Evolutionary conservation across 2,329 filamentous ascomycete species (phyloP), one percentile per base, ranked within the genome.

Genomic region (Cladophialophora exuberans): DNA sequence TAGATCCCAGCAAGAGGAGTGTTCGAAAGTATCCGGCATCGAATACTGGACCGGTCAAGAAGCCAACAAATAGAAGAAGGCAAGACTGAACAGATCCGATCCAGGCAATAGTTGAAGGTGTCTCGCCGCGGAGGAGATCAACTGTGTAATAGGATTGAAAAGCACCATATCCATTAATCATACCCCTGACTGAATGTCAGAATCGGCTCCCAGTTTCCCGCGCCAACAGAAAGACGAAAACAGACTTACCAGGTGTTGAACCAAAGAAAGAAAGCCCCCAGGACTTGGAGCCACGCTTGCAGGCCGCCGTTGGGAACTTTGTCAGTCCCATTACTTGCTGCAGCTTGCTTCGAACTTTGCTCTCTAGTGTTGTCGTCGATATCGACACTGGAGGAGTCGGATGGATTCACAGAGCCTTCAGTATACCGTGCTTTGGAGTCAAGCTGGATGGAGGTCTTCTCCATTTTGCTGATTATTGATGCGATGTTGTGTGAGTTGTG

Each of bases 1-100:
- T 70, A 1, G 75, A 75, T 20, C 81, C 81, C 22, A 70, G 64
- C 0, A 79, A 30, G 1, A 82, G 64, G 2, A 88, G 69, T 38
- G 72, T 77, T 23, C 79, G 76, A 30, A 44, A 44, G 0, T 85
- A 83, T 0, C 86, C 86, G 52, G 22, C 42, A 26, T 44, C 42
- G 17, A 28, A 44, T 22, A 26, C 23, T 25, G 23, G 23, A 15
- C 42, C 42, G 9, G 22, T 23, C 3, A 44, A 15, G 13, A 26
- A 22, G 13, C 23, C 42, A 9, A 22, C 25, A 10, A 44, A 22
- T 25, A 44, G 25, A 15, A 44, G 26, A 26, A 44, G 42, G 42
- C 17, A 26, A 17, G n/a, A 26, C 20, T 44, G 42, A 9, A 44
- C 26, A 25, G 42, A 44, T 10, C 42, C 42, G 42, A 44, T 44